These are phyloP conservation scores for Perkinsus olseni DNA, from an alignment of 169 alveolate genomes.

Conservation along the genomic window DNA sequence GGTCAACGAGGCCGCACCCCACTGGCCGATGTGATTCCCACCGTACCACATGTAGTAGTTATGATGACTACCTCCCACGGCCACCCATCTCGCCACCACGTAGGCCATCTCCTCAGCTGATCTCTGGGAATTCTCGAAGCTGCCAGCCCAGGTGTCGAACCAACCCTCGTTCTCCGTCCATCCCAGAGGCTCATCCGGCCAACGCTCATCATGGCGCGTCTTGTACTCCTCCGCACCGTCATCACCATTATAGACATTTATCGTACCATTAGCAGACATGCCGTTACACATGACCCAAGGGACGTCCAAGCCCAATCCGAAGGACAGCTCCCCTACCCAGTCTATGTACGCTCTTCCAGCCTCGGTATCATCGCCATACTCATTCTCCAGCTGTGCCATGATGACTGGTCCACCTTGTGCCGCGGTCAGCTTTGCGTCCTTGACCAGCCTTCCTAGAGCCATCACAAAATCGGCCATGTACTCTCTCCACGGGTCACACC, in stretches of 20 bases:
- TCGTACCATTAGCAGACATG: neutral
- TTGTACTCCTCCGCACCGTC: neutral
- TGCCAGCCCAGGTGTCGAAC: neutral
- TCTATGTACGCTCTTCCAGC: neutral
- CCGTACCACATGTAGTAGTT: neutral
- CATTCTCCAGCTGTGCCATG: slow-evolving; percentile 2
- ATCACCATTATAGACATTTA: neutral
- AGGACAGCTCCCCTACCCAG: neutral
- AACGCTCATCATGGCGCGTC: neutral
- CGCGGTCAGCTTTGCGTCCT: neutral
- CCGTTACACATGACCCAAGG: slow-evolving; percentile 6
- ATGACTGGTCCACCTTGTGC: neutral
- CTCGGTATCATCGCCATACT: neutral
- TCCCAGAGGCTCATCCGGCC: neutral
- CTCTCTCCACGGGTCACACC: neutral
- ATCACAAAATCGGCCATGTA: neutral
- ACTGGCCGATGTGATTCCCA: neutral
- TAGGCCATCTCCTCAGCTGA: neutral
- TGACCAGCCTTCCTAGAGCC: neutral
- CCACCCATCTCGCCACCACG: neutral
- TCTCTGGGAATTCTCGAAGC: neutral
- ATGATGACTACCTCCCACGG: neutral
- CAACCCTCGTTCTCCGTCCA: neutral
- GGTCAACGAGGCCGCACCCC: neutral
- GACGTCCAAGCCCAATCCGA: neutral